Evolutionary conservation across 2,329 filamentous ascomycete genomes (phyloP).

Genomic region (Ophiocordyceps camponoti-saundersi): DNA sequence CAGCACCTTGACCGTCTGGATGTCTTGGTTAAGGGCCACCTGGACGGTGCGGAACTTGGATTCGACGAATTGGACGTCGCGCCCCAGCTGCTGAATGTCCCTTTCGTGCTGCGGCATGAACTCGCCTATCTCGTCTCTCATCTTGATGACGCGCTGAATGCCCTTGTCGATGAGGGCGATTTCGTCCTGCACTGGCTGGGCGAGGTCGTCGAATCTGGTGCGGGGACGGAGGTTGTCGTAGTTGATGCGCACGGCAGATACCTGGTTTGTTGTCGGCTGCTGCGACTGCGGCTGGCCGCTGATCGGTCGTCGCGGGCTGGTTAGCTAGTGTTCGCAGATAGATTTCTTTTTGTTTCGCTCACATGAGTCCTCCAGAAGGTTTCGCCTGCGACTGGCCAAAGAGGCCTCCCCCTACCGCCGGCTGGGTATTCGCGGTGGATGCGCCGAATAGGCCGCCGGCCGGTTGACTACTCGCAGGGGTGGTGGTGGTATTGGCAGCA

Average conservation of each 20-base stretch:
- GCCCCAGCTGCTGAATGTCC: conserved; percentile 27
- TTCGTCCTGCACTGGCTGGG: conserved; percentile 62
- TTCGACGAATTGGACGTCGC: conserved; percentile 31
- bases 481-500: conserved; percentile 3
- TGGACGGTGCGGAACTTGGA: conserved; percentile 28
- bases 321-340: neutral
- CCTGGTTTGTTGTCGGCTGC: conserved; percentile 26
- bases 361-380: conserved; percentile 16
- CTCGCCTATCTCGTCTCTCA: conserved; percentile 59
- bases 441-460: conserved; percentile 14
- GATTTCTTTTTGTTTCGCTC: conserved; percentile 3
- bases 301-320: neutral
- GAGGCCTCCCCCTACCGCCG: conserved; percentile 8
- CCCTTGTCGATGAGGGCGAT: conserved; percentile 65
- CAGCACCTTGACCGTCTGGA: conserved; percentile 47
- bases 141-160: conserved; percentile 64
- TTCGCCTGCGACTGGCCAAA: conserved; percentile 18
- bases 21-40: conserved; percentile 34
- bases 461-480: conserved; percentile 6
- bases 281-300: conserved; percentile 15
- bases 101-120: conserved; percentile 40
- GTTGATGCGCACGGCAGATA: conserved; percentile 64
- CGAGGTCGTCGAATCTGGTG: conserved; percentile 81
- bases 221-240: conserved; percentile 64
- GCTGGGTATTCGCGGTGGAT: conserved; percentile 5